Evolutionary conservation across 495 filamentous ascomycete species (phyloP), one percentile per base, ranked within the genome.

Genomic region (Penicillium steckii): DNA sequence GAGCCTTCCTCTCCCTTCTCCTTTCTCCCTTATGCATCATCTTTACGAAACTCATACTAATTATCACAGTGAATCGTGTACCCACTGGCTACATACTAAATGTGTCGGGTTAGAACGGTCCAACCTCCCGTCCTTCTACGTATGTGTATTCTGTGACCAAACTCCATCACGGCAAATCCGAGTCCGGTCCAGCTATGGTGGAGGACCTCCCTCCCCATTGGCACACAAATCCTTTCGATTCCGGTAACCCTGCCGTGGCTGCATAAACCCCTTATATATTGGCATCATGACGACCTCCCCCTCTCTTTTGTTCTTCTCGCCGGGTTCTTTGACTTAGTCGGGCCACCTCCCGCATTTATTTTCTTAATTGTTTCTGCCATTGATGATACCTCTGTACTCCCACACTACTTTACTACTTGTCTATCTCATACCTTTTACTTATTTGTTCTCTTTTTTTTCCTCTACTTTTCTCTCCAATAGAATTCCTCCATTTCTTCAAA

Each of bases 141-240:
- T 94, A 10, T 95, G 90, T 62, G 72, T 86, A 15, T 91, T 86
- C 59, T 95, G 90, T 62, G 83, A 84, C 7, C 83, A 89, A 49
- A 91, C 88, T 4, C 88, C 88, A 0, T 78, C 84, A 52, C 74
- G 88, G 29, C 83, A 81, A 10, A 81, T 87, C 2, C 80, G 86
- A 24, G 55, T 82, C n/a, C 80, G 84, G 46, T 82, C 81, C 37
- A 72, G 75, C 17, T 74, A 77, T 13, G 72, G 64, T 24, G 65
- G 76, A 33, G 72, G 69, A 10, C 69, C 80, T 18, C 67, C 74
- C 37, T 86, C 83, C 38, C 85, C 84, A 23, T 63, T 88, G 43
- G 85, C 86, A 42, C 84, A 86, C 57, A 90, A 90, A 69, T 85
- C 84, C 3, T 81, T 66, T 59, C 74, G 75, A 46, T 72, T 70